Evolutionary conservation across 2,329 filamentous ascomycete species (phyloP).

Genomic region (Verticillium albo-atrum): DNA sequence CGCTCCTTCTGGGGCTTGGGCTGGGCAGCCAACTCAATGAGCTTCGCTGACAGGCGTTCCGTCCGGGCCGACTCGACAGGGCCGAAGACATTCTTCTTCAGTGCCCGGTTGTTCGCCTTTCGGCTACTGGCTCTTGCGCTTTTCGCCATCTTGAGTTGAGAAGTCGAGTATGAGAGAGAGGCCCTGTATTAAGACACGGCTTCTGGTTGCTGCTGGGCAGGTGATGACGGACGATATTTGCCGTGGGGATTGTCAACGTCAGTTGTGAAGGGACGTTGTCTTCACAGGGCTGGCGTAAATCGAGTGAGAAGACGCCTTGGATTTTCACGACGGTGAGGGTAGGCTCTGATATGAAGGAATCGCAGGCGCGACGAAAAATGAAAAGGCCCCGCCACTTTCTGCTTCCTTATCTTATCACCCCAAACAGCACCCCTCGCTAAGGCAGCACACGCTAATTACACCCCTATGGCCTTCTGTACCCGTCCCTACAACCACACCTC

Average conservation of each 20-base stretch:
- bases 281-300: background rate
- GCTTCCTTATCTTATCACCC: conserved; percentile 1
- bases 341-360: background rate
- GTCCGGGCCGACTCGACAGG: conserved; percentile 75
- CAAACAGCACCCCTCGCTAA: background rate
- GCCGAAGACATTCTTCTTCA: conserved; percentile 79
- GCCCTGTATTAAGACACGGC: conserved; percentile 8
- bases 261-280: background rate
- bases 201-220: background rate
- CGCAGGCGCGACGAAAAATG: background rate
- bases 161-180: background rate
- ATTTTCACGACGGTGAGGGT: background rate
- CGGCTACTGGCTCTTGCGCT: conserved; percentile 71
- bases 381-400: background rate
- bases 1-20: conserved; percentile 59
- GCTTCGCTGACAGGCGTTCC: conserved; percentile 79
- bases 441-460: background rate
- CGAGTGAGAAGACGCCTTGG: background rate
- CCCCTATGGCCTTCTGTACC: background rate
- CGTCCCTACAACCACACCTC: background rate
- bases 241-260: background rate
- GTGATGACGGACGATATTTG: background rate
- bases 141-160: conserved; percentile 70
- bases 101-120: conserved; percentile 78
- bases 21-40: conserved; percentile 74